These are phyloP conservation scores for Byssochlamys sp. DNA, from an alignment of 2,329 filamentous ascomycete genomes.

Conservation along the genomic window DNA sequence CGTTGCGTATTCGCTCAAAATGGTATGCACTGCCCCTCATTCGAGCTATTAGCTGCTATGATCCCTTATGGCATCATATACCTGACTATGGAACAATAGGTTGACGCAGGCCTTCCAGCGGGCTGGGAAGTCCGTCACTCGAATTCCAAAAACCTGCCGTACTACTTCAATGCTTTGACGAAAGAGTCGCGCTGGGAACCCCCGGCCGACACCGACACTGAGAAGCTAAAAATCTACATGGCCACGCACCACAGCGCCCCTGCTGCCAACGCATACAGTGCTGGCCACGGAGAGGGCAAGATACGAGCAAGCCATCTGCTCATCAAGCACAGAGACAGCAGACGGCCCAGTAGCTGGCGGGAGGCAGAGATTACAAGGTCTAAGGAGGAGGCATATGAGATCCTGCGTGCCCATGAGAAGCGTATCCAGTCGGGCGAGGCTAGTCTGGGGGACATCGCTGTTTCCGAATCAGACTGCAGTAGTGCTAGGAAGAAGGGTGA, in stretches of 20 bases:
- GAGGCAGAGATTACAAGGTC: conserved; percentile 78
- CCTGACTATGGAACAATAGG: conserved; percentile 31
- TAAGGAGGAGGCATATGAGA: conserved; percentile 74
- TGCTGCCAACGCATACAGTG: conserved; percentile 20
- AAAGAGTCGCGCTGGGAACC: conserved; percentile 95
- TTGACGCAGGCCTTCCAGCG: conserved; percentile 69
- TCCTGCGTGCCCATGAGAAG: conserved; percentile 64
- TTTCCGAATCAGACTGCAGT: conserved; percentile 86
- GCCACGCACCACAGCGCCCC: conserved; percentile 65
- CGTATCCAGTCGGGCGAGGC: conserved; percentile 63
- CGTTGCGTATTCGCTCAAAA: background rate
- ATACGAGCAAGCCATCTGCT: conserved; percentile 88
- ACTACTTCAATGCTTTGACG: conserved; percentile 86
- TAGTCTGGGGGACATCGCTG: conserved; percentile 71
- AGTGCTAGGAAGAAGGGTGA: conserved; percentile 90
- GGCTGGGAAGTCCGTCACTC: conserved; percentile 95
- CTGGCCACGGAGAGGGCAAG: conserved; percentile 57
- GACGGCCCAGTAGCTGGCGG: conserved; percentile 85
- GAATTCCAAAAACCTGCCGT: conserved; percentile 96
- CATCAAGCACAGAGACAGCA: conserved; percentile 82
- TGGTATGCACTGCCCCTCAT: background rate
- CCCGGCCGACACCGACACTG: conserved; percentile 74
- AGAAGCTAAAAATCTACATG: conserved; percentile 92
- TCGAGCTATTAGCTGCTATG: background rate
- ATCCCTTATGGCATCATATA: background rate